These are phyloP conservation scores for Isabelozyma rhagii DNA, from an alignment of 805 yeast genomes.

Conservation along the genomic window DNA sequence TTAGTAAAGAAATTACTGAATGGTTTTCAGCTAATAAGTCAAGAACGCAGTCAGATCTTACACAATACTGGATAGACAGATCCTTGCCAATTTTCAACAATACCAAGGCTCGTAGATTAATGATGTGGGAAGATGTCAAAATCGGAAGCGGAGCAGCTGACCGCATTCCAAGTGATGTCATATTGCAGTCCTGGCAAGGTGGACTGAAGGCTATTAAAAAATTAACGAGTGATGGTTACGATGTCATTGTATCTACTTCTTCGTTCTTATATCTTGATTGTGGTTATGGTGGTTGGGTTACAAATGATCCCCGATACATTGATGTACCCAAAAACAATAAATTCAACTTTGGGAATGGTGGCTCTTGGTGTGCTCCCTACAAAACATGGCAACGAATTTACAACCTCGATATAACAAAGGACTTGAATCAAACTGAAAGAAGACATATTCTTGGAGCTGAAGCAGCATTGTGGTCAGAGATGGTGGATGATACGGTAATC, in stretches of 20 bases:
- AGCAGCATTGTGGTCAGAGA: constrained; percentile 40
- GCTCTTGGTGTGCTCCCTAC: constrained; percentile 43
- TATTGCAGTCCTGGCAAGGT: constrained; percentile 34
- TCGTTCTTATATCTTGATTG: constrained; percentile 38
- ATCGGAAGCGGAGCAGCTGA: constrained; percentile 18
- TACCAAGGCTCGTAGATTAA: constrained; percentile 18
- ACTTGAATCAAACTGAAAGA: constrained; percentile 25
- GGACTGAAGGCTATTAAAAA: constrained; percentile 17
- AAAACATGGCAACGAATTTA: constrained; percentile 43
- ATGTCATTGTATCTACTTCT: constrained; percentile 34
- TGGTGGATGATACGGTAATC: constrained; percentile 27
- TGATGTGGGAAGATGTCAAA: constrained; percentile 42
- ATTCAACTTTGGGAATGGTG: constrained; percentile 29
- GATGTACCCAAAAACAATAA: constrained; percentile 16
- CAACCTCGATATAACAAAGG: constrained; percentile 28
- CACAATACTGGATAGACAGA: constrained; percentile 32
- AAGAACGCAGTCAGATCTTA: constrained; percentile 24
- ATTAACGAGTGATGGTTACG: constrained; percentile 32
- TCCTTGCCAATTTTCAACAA: constrained; percentile 29
- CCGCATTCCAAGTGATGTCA: constrained; percentile 25
- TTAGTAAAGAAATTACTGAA: constrained; percentile 17
- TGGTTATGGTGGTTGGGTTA: constrained; percentile 35
- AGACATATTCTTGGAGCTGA: constrained; percentile 36
- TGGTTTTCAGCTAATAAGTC: constrained; percentile 24
- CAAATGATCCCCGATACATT: constrained; percentile 32